Conservation (phyloP, 225 moss, liverwort and hornwort species). For the Straminergon stramineum region DNA sequence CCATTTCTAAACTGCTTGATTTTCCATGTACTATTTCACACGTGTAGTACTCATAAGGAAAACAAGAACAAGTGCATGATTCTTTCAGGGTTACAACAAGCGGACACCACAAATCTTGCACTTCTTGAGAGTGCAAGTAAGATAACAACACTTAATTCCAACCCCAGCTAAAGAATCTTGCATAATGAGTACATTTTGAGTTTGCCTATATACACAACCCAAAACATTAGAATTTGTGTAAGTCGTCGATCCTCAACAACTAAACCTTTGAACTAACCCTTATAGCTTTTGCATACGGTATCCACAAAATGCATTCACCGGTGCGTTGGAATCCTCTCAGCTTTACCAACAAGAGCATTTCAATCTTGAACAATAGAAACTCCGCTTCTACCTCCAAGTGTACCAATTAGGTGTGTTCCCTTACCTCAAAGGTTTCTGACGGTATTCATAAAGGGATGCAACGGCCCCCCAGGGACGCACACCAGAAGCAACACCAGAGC, state of each 20-base stretch:
- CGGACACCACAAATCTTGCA: neutral
- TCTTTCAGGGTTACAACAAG: neutral
- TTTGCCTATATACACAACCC: neutral
- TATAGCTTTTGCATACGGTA: neutral
- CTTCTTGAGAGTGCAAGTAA: neutral
- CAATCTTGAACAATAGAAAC: neutral
- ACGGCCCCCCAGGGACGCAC: conserved; percentile 48
- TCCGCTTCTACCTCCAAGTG: neutral
- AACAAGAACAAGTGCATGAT: neutral
- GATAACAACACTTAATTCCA: no score
- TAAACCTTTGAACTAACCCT: neutral
- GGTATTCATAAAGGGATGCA: conserved; percentile 34
- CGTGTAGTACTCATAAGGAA: neutral
- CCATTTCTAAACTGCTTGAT: neutral
- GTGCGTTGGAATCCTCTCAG: neutral
- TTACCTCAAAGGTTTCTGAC: conserved; percentile 29
- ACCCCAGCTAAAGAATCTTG: neutral
- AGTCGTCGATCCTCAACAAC: neutral
- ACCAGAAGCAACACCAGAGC: conserved; percentile 29
- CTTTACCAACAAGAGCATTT: neutral
- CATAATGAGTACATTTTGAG: neutral
- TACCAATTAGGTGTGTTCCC: no score
- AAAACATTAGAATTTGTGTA: neutral
- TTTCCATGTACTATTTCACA: neutral
- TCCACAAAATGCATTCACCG: neutral